These are phyloP conservation scores for Sequoiadendron giganteum DNA, from an alignment of 75 land plant species.

Conservation along the genomic window DNA sequence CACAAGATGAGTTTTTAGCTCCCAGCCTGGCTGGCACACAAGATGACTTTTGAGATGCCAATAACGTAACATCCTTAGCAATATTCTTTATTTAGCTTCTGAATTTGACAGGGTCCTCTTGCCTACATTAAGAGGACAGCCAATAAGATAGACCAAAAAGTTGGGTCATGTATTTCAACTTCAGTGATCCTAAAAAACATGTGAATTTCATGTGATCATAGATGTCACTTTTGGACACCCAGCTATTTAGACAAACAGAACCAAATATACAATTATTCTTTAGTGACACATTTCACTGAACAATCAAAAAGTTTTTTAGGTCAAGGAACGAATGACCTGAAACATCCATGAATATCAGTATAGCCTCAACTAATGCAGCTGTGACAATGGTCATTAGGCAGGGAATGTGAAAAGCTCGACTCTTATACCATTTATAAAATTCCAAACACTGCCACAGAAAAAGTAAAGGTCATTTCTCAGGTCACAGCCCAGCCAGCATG, in stretches of 20 bases:
- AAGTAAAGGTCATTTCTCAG: neutral
- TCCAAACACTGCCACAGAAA: neutral
- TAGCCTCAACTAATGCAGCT: neutral
- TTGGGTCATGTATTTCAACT: neutral
- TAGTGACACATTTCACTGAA: neutral
- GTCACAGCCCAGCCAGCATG: neutral
- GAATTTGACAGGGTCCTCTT: neutral
- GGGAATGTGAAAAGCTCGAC: neutral
- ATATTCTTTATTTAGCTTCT: too few species aligned
- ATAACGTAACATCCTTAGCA: too few species aligned
- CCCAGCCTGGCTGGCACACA: too few species aligned
- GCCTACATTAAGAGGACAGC: neutral
- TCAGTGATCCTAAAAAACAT: neutral
- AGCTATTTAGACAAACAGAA: neutral
- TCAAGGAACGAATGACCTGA: too few species aligned
- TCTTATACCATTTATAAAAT: neutral
- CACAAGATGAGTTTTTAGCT: too few species aligned
- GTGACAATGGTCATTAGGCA: neutral
- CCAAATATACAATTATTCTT: neutral
- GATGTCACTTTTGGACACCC: neutral
- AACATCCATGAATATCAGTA: neutral
- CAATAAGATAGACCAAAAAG: neutral
- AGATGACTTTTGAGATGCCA: too few species aligned
- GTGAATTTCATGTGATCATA: neutral
- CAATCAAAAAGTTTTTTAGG: neutral